Evolutionary conservation across 2,329 filamentous ascomycete species (phyloP).

Genomic region (Arthrobotrys iridis): DNA sequence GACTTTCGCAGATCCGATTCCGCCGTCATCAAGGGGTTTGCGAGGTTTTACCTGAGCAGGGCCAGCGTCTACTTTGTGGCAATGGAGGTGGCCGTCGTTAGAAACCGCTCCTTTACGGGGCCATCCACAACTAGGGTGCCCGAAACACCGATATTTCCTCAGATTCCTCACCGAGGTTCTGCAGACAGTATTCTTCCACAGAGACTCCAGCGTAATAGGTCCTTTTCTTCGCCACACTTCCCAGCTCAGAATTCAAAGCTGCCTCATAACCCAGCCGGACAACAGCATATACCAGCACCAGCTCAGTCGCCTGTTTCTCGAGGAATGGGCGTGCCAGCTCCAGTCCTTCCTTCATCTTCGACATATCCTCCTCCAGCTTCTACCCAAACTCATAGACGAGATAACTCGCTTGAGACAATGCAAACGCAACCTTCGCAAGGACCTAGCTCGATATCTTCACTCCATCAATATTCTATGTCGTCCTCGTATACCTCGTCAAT

Average conservation of each 20-base stretch:
- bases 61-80: slow-evolving; percentile 53
- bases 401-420: slow-evolving; percentile 41
- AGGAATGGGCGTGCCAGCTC: slow-evolving; percentile 32
- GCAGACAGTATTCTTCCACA: slow-evolving; percentile 47
- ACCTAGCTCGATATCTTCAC: slow-evolving; percentile 33
- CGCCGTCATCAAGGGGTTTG: slow-evolving; percentile 49
- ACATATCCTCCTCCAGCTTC: slow-evolving; percentile 35
- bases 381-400: slow-evolving; percentile 25
- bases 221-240: slow-evolving; percentile 50
- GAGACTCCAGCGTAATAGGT: slow-evolving; percentile 38
- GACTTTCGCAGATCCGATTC: slow-evolving; percentile 51
- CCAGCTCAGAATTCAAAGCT: slow-evolving; percentile 15
- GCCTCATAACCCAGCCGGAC: slow-evolving; percentile 9
- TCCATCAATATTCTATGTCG: slow-evolving; percentile 48
- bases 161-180: slow-evolving; percentile 48
- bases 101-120: slow-evolving; percentile 50
- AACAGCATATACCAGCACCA: slow-evolving; percentile 25
- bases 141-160: slow-evolving; percentile 34
- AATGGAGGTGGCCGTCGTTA: slow-evolving; percentile 45
- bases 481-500: slow-evolving; percentile 46
- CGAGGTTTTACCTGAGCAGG: slow-evolving; percentile 50
- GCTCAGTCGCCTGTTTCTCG: slow-evolving; percentile 8
- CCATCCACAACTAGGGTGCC: slow-evolving; percentile 42
- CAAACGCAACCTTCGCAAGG: slow-evolving; percentile 27
- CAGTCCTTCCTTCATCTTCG: slow-evolving; percentile 5